A percentile compares a stretch with the other conserved stretches of the same genome.
Conservation (phyloP, 2,329 filamentous ascomycete genomes). For the Tolypocladium guangdongense region DNA sequence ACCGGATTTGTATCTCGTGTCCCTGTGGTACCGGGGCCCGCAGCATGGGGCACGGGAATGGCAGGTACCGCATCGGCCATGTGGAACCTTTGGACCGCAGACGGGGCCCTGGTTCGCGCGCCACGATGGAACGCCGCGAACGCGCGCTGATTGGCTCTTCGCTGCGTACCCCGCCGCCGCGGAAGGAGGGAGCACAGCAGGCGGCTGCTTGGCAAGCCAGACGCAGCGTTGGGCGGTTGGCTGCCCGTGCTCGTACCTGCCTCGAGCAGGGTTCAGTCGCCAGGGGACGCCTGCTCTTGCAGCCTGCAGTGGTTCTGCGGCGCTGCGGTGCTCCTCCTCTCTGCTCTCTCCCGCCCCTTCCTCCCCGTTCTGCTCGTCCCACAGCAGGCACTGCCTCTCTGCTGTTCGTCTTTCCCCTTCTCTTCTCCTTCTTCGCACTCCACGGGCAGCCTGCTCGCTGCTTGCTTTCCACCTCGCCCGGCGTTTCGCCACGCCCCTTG, state of each 20-base stretch:
- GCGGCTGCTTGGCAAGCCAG: background rate
- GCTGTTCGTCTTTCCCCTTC: background rate
- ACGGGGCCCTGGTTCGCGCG: background rate
- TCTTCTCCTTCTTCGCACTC: background rate
- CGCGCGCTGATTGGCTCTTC: background rate
- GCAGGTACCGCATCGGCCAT: slow-evolving; percentile 1
- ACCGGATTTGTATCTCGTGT: background rate
- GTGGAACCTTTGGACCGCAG: background rate
- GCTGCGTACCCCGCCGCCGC: background rate
- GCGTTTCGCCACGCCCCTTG: background rate
- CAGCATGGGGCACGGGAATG: background rate
- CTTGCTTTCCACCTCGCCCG: background rate
- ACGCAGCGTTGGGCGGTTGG: background rate
- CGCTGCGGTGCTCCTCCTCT: no score
- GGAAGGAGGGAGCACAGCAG: background rate
- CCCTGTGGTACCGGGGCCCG: background rate
- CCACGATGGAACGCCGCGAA: background rate
- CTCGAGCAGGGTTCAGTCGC: background rate
- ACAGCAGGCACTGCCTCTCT: background rate
- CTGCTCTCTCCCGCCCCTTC: background rate
- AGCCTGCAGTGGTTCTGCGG: background rate
- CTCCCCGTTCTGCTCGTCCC: background rate
- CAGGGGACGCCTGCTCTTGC: background rate
- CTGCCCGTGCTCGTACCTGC: background rate
- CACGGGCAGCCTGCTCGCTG: background rate